Evolutionary conservation across 768 basidiomycete genomes (phyloP), one percentile per base, ranked within the genome.

Genomic region (Trametes maxima): DNA sequence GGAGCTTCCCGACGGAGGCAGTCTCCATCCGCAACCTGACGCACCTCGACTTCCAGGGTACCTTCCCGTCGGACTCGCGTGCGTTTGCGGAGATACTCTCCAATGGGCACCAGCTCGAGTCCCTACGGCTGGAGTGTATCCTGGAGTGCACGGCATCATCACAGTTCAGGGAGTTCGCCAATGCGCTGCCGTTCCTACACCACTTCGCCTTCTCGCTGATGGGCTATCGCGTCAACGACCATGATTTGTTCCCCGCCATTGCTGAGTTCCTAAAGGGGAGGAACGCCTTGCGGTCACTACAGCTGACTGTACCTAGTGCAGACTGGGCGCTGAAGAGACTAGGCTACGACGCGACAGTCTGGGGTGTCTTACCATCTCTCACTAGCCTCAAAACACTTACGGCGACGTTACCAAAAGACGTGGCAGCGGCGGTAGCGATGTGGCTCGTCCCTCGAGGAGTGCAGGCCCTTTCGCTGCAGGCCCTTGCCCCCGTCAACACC

Each of bases 321-420:
- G 73, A 75, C 21, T 80, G 82, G 50, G 79, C 78, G 52, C 81
- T 83, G 64, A 76, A 76, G 62, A 76, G 79, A 7, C 78, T 86
- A 11, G 89, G 89, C 25, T 89, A 87, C 64, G 85, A 89, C 63
- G 85, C 88, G 0, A 81, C 85, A 0, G 78, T 85, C 7, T 90
- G 87, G 88, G 88, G 88, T 11, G 84, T 89, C 8, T 75, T 91
- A 11, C 88, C 88, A 0, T 80, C 80, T 5, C 72, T 91, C 24
- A 71, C 74, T 17, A 76, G 76, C 13, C 70, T 91, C 52, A 79
- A 73, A n/a, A 79, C 78, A 40, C 69, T 90, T 57, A 79, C 77
- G 53, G 86, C 89, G 55, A 83, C 83, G 5, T 83, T 89, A 66
- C 88, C 89, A 1, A 74, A 76, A 62, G 88, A 89, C 69, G 72